Conservation (phyloP, 805 yeast genomes). For the Hanseniaspora clermontiae region DNA sequence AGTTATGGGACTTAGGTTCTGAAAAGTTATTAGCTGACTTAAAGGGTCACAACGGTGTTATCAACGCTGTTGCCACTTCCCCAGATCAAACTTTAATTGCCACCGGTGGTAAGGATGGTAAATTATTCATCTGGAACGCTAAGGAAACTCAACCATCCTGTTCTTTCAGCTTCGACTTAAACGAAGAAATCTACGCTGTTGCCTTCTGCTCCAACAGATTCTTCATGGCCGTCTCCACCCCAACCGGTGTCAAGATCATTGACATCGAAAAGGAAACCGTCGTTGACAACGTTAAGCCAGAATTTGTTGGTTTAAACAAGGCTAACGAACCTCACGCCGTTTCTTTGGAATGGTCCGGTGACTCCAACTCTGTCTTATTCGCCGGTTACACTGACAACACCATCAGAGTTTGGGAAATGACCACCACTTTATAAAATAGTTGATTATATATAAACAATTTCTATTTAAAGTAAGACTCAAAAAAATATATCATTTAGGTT, state of each 20-base stretch:
- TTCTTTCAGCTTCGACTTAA: constrained; percentile 76
- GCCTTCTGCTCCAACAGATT: constrained; percentile 99
- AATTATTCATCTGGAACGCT: constrained; percentile 96
- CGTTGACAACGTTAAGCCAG: constrained; percentile 97
- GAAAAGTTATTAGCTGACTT: constrained; percentile 85
- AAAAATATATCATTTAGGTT: neutral
- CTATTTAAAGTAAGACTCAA: constrained; percentile 8
- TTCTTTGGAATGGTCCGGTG: constrained; percentile 99
- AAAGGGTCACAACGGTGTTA: constrained; percentile 99
- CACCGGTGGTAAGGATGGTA: constrained; percentile 99
- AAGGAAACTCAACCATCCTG: constrained; percentile 61
- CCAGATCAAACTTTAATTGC: constrained; percentile 99
- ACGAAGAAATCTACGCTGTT: constrained; percentile 94
- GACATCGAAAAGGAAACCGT: constrained; percentile 88
- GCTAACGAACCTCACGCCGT: constrained; percentile 97
- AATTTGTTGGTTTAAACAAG: constrained; percentile 74
- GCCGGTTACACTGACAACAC: constrained; percentile 99
- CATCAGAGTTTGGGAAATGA: constrained; percentile 99
- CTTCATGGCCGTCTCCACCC: constrained; percentile 99
- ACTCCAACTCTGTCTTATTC: constrained; percentile 89
- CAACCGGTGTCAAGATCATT: constrained; percentile 95
- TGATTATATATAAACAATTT: constrained; percentile 6
- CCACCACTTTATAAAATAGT: constrained; percentile 45
- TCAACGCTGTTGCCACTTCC: constrained; percentile 89
- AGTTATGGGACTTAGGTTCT: constrained; percentile 90